Base-by-base conservation (phyloP, 306 rosid genomes). In the Spatholobus suberectus region DNA sequence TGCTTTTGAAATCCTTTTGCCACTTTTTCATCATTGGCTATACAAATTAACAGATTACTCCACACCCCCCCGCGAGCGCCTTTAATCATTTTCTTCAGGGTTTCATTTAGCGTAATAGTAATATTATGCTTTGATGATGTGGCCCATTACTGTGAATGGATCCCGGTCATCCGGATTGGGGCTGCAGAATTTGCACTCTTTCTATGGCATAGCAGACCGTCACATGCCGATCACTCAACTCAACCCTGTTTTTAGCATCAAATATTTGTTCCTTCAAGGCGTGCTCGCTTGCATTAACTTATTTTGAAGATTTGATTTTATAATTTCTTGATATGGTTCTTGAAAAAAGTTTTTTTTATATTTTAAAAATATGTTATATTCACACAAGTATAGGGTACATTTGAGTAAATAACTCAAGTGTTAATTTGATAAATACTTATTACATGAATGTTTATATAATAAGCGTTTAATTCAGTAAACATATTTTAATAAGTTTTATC, bases 71-170 rank as follows among this genome's bases (percentile, higher is more conserved):
- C 10, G n/a, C n/a, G n/a, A n/a, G n/a, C n/a, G n/a, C n/a, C 10
- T 23, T 29, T 44, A 12, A 62, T 62, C 6, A 5, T 77, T 63
- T 62, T 15, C 23, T 13, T 62, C 23, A 44, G 37, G 47, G 18
- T 12, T 29, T 10, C 29, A 11, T 73, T 49, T 29, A 18, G 12
- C 41, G 26, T 43, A 24, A 38, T 37, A 5, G 35, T 43, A 51
- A 74, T 23, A 21, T 55, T 21, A 73, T 21, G 68, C 51, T 18
- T 70, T 43, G 38, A 73, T 27, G 77, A 47, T 51, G 63, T 32
- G 13, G 26, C 40, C 23, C 23, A 4, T 73, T 29, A 49, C 12
- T 18, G 20, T 34, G 34, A 73, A 73, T 73, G 65, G 63, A 73
- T 51, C 29, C 77, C 1, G 6, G 76, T 21, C 26, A 26, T 47